Base-by-base conservation (phyloP, 805 yeast species). In the Metschnikowia similis region DNA sequence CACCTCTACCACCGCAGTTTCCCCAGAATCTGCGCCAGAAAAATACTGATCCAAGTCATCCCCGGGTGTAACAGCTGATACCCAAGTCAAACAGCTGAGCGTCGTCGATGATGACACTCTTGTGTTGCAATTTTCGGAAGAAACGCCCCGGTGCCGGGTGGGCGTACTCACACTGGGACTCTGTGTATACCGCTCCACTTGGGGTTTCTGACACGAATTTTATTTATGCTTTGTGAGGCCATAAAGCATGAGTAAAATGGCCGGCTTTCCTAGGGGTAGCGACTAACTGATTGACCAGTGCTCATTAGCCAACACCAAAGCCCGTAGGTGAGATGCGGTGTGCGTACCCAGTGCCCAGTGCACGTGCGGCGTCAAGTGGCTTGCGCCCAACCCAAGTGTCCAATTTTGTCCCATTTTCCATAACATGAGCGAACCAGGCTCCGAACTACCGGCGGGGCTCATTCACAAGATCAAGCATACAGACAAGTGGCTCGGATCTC, bases 41-140 rank as follows among this genome's bases (percentile, higher is more conserved):
- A n/a, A n/a, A n/a, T n/a, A n/a, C n/a, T n/a, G n/a, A n/a, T n/a
- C n/a, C n/a, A n/a, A n/a, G n/a, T n/a, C n/a, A n/a, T n/a, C n/a
- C n/a, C n/a, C n/a, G n/a, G n/a, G 99, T 91, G 97, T 94, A 90
- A 94, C 97, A 91, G 85, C 99, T 94, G 98, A 85, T n/a, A n/a
- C n/a, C n/a, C n/a, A n/a, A n/a, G n/a, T n/a, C n/a, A n/a, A n/a
- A n/a, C n/a, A n/a, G n/a, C n/a, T n/a, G n/a, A 89, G 92, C 83
- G 89, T 81, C 88, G 84, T 85, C 90, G 84, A 72, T 74, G 86
- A 83, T 83, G 87, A 74, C 81, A 75, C 73, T 52, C 62, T 66
- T 74, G 77, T 85, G 82, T 85, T 84, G 87, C 76, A 75, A 77
- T 86, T 89, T 89, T 89, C 87, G 75, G 75, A 87, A 72, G 63